Evolutionary conservation across 2,329 filamentous ascomycete genomes (phyloP), one percentile per base, ranked within the genome.

Genomic region (Xylaria sp.): DNA sequence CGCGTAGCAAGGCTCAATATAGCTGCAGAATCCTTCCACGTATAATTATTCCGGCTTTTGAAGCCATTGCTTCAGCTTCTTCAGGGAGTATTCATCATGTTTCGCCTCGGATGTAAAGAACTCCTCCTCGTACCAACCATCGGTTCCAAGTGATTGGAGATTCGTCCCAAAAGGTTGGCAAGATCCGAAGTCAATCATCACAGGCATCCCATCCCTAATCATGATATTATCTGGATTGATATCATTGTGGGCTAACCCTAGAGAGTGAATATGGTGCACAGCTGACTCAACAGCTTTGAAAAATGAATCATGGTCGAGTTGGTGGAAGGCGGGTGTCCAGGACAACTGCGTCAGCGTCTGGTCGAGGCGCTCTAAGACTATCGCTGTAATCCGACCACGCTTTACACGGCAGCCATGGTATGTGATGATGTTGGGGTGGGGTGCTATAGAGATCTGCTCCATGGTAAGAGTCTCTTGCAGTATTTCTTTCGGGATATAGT

Each of bases 231-330:
- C 14, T 14, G 76, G 74, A 42, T 69, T 74, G 58, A 77, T 69
- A 64, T 77, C 74, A 61, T 77, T 77, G 53, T 77, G 75, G 8
- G 75, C 75, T 47, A 74, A 63, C 5, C 76, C 75, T 60, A 73
- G 69, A 11, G 59, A 68, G 64, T 77, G 74, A 27, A 76, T 64
- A 55, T 75, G 62, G 45, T 64, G 32, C 14, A 76, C 68, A 14
- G 73, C 73, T 17, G 74, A 75, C 60, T 72, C 47, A 14, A 77
- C 67, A 42, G 61, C 68, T 45, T 58, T 51, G 53, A 64, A 50
- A 56, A 68, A 48, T 59, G 47, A 4, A 39, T 61, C 48, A 21
- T 61, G 24, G 48, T 68, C 61, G 21, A 68, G 61, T 27, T 61
- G 39, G 21, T 59, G 47, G 47, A 64, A 61, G 50, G 12, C 14